Conservation (phyloP, 805 yeast genomes). For the Komagataella populi region DNA sequence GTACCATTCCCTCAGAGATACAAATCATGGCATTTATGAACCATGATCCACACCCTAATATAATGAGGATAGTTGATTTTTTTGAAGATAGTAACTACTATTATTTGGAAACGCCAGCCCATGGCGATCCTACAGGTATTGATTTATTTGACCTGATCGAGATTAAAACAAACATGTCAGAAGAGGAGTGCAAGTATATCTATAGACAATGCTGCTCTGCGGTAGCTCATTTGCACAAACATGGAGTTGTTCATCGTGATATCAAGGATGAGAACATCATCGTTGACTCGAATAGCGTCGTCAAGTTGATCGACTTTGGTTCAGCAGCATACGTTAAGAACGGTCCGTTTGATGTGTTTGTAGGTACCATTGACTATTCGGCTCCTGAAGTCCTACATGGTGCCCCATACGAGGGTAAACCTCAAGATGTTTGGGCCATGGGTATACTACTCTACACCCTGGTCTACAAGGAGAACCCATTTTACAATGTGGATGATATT, state of each 20-base stretch:
- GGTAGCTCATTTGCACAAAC: slow-evolving; percentile 77
- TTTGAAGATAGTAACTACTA: slow-evolving; percentile 87
- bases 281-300: slow-evolving; percentile 58
- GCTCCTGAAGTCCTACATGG: slow-evolving; percentile 94
- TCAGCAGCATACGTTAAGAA: slow-evolving; percentile 87
- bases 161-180: slow-evolving; percentile 68
- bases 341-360: slow-evolving; percentile 96
- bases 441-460: slow-evolving; percentile 86
- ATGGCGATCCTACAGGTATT: slow-evolving; percentile 80
- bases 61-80: slow-evolving; percentile 74
- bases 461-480: slow-evolving; percentile 89
- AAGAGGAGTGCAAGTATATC: slow-evolving; percentile 62
- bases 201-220: slow-evolving; percentile 74
- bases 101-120: slow-evolving; percentile 84
- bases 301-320: slow-evolving; percentile 93
- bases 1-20: slow-evolving; percentile 94
- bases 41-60: slow-evolving; percentile 72
- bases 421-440: slow-evolving; percentile 96
- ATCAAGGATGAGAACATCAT: slow-evolving; percentile 31
- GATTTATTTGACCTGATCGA: slow-evolving; percentile 91
- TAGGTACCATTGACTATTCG: slow-evolving; percentile 94
- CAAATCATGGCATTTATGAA: slow-evolving; percentile 81
- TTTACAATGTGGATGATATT: slow-evolving; percentile 89
- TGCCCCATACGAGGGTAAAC: slow-evolving; percentile 78
- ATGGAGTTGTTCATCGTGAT: slow-evolving; percentile 92